Conservation (phyloP, 1,284 basidiomycete genomes). For the Ustilago crameri region DNA sequence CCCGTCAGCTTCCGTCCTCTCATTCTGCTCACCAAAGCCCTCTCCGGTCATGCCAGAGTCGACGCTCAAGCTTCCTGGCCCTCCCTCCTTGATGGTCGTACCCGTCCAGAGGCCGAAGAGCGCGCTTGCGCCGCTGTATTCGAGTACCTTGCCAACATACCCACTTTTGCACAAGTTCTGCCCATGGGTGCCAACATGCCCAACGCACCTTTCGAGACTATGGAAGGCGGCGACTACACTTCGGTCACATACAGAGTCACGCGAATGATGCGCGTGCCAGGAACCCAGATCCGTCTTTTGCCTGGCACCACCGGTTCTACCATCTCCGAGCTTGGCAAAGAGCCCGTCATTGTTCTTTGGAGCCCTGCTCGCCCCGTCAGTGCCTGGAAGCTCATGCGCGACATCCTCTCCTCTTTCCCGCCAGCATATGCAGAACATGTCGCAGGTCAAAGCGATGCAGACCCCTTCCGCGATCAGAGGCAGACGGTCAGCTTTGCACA, state of each 20-base stretch:
- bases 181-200: constrained; percentile 72
- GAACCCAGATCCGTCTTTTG: constrained; percentile 76
- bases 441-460: constrained; percentile 16
- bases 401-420: constrained; percentile 77
- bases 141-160: constrained; percentile 78
- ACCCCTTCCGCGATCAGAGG: constrained; percentile 36
- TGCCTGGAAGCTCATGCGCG: constrained; percentile 83
- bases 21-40: constrained; percentile 78
- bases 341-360: constrained; percentile 80
- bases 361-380: constrained; percentile 76
- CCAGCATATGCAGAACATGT: constrained; percentile 18
- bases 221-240: constrained; percentile 72
- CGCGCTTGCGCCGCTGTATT: constrained; percentile 76
- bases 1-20: constrained; percentile 81
- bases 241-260: constrained; percentile 76
- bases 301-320: constrained; percentile 77
- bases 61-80: constrained; percentile 46
- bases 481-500: constrained; percentile 43
- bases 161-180: constrained; percentile 80
- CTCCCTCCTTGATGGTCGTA: constrained; percentile 26
- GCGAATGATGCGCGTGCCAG: constrained; percentile 78
- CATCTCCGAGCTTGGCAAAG: constrained; percentile 75
- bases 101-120: constrained; percentile 35
- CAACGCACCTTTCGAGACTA: constrained; percentile 78
- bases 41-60: constrained; percentile 72